Evolutionary conservation across 2,329 filamentous ascomycete species (phyloP), one percentile per base, ranked within the genome.

Genomic region (Colletotrichum orchidophilum): DNA sequence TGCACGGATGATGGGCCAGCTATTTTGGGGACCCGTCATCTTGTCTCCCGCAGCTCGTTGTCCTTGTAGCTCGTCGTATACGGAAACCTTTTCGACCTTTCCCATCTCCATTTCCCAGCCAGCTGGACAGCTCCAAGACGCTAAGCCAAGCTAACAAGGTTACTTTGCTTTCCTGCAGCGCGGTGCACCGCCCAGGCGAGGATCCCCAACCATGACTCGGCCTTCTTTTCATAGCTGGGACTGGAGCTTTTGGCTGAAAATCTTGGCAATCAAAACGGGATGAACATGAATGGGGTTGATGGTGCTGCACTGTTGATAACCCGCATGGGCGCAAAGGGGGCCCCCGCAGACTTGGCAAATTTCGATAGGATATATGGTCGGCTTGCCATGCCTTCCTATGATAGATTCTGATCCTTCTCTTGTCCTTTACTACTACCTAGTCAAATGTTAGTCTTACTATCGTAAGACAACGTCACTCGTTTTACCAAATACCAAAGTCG

Each of bases 251-350:
- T 66, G 57, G 55, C 50, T 26, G 52, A 46, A 26, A 54, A 53
- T 49, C 64, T 71, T 71, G 68, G 68, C 63, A 71, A 71, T 63
- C 35, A 42, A 53, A 70, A 63, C 39, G 52, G 57, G 52, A 68
- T 53, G 52, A 71, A 71, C 63, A 18, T 27, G 55, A 33, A 67
- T 66, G 50, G 55, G 49, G 54, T n/a, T 15, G 50, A 52, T 39
- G 39, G 58, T 35, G n/a, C 11, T 52, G 42, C 21, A 35, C 42
- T 31, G 21, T 18, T 13, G 15, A 54, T 26, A 33, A 50, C 58
- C 18, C 52, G 26, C 52, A 62, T 49, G 9, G 39, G 42, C 3
- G 35, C n/a, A 35, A 27, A n/a, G 24, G 55, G 60, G 61, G 15
- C 50, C 27, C 29, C 39, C 33, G 26, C 12, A 54, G 64, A 46